phyloP scores from a whole-genome alignment of 305 asterid species.

The Plantago coronopus region DNA sequence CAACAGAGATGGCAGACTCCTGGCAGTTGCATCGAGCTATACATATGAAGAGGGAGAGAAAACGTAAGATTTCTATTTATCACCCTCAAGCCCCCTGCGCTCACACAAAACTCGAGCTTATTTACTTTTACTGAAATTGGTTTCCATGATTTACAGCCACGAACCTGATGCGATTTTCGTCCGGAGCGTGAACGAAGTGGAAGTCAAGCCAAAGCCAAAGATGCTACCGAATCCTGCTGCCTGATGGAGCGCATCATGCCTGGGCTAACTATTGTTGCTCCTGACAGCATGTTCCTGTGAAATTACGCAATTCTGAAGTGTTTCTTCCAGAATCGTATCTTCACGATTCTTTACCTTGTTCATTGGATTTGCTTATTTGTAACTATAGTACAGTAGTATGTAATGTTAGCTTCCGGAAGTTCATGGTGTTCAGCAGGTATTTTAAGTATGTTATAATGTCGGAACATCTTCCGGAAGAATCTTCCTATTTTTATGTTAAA shows the following conservation, averaged over 20 bases:
- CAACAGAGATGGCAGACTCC: slow-evolving; percentile 82
- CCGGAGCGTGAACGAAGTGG: slow-evolving; percentile 87
- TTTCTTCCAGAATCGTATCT: not conserved
- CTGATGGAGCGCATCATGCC: slow-evolving; percentile 26
- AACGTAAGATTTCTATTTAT: slow-evolving; percentile 38
- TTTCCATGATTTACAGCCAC: slow-evolving; percentile 45
- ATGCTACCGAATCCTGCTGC: slow-evolving; percentile 53
- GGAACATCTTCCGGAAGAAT: too few relatives aligned
- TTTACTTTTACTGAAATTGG: not conserved
- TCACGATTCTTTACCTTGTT: not conserved
- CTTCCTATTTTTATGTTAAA: too few relatives aligned
- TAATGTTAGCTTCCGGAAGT: too few relatives aligned
- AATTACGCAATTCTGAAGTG: not conserved
- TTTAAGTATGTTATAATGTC: too few relatives aligned
- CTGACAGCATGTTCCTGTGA: not conserved
- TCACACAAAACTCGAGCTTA: not conserved
- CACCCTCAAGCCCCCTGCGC: not conserved
- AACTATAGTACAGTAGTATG: too few relatives aligned
- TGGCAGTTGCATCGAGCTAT: slow-evolving; percentile 94
- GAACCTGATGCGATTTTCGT: slow-evolving; percentile 80
- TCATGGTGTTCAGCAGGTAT: too few relatives aligned
- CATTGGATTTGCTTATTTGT: not conserved
- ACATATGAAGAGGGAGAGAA: slow-evolving; percentile 93
- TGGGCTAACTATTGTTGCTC: not conserved
- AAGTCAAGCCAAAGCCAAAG: slow-evolving; percentile 94